Evolutionary conservation across 192 early-diverging fungal genomes (phyloP), one percentile per base, ranked within the genome.

Genomic region (Oehlia diaphana): DNA sequence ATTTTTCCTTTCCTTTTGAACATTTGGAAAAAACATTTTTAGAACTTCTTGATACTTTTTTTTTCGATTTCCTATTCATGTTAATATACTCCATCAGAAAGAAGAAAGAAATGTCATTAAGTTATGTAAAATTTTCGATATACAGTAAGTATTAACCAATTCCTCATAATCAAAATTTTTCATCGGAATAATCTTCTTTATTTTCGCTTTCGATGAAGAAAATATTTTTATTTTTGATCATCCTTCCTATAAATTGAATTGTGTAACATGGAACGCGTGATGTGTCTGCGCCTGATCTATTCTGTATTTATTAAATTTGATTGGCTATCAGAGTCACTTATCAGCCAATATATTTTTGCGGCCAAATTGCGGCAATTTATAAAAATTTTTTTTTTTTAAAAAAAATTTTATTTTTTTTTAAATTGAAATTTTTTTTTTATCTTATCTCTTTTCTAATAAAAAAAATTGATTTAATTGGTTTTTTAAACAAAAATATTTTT

Each of bases 1-100:
- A 49, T 94, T 98, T 83, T 94, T 91, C 77, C 94, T 93, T 84
- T 94, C 92, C 53, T 83, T 86, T 23, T 94, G 96, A 28, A 93
- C 95, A 31, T 31, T 31, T 31, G 31, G 31, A 1, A 31, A 31
- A 31, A 31, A 31, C 26, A 31, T 96, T 72, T 94, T 93, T 77
- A 98, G 89, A n/a, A 95, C 81, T 39, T 89, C 90, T 39, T 89
- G 92, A 81, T 97, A n/a, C 98, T 2, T 26, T 80, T 84, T 80
- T 91, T 90, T 74, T 94, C 94, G 71, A 97, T 90, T 76, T 96
- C 93, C 81, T 90, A 76, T 74, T 79, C 66, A 28, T 49, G 61
- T 63, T 66, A 78, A 58, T 85, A 62, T 10, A 47, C 44, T 10
- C 10, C 10, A 47, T 47, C 9, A 12, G 10, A 47, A 9, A 12